phyloP scores from a whole-genome alignment of 768 basidiomycete species.

The Termitomyces titanicus region DNA sequence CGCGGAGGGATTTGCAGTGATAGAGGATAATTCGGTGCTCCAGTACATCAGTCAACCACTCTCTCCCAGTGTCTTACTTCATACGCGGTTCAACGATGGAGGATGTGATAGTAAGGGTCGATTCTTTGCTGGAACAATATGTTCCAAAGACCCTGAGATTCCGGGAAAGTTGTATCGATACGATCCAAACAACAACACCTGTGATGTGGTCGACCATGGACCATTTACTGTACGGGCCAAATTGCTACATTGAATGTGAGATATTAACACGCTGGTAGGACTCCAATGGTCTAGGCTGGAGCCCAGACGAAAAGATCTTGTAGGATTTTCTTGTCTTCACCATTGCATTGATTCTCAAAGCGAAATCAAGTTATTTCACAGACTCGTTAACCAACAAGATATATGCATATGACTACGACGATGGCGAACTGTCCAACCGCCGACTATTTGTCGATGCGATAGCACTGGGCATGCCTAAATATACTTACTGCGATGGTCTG shows the following conservation, averaged over 20 bases:
- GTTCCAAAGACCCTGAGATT: constrained; percentile 43
- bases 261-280: constrained; percentile 35
- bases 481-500: constrained; percentile 61
- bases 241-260: constrained; percentile 3
- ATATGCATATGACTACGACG: constrained; percentile 62
- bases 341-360: constrained; percentile 3
- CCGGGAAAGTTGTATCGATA: constrained; percentile 58
- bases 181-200: constrained; percentile 46
- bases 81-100: constrained; percentile 69
- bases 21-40: constrained; percentile 39
- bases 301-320: constrained; percentile 58
- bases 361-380: constrained; percentile 57
- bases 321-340: constrained; percentile 24
- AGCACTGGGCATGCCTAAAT: constrained; percentile 44
- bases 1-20: constrained; percentile 50
- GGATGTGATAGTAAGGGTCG: constrained; percentile 62
- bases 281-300: constrained; percentile 66
- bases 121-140: constrained; percentile 65
- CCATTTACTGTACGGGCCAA: constrained; percentile 54
- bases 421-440: constrained; percentile 53
- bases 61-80: constrained; percentile 31
- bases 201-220: constrained; percentile 53
- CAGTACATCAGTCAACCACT: constrained; percentile 53
- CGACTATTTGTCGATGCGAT: constrained; percentile 56
- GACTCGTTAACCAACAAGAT: constrained; percentile 65